Evolutionary conservation across 2,329 filamentous ascomycete genomes (phyloP).

Genomic region (Diaporthe capsici): DNA sequence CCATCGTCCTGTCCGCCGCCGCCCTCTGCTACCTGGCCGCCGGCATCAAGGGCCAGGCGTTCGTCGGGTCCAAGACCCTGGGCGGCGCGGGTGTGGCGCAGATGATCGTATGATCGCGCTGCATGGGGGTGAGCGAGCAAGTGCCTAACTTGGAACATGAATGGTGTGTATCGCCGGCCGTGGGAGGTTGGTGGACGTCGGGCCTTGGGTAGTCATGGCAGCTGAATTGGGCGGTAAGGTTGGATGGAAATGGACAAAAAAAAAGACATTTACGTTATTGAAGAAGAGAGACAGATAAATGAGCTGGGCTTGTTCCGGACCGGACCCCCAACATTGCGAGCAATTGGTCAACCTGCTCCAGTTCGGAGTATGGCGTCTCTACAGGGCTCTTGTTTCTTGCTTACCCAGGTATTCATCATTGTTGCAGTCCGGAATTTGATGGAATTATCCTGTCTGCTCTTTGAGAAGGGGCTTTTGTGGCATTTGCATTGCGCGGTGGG

Average conservation of each 20-base stretch:
- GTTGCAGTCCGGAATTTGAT: constrained; percentile 7
- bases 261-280: background rate
- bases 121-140: background rate
- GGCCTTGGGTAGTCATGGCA: background rate
- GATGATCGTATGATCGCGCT: constrained; percentile 87
- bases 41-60: constrained; percentile 85
- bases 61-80: constrained; percentile 94
- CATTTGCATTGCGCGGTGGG: constrained; percentile 4
- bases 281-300: background rate
- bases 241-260: background rate
- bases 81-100: constrained; percentile 94
- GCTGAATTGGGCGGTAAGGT: background rate
- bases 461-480: background rate
- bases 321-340: background rate
- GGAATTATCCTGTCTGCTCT: constrained; percentile 10
- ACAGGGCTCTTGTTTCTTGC: constrained; percentile 13
- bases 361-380: constrained; percentile 40
- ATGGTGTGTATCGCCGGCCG: too few relatives aligned
- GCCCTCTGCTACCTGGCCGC: constrained; percentile 85
- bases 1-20: constrained; percentile 83
- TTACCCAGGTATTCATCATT: background rate
- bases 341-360: constrained; percentile 27
- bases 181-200: background rate
- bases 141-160: background rate
- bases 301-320: constrained; percentile 26